Percentiles rank a stretch among this genome's conserved stretches.
phyloP scores from a whole-genome alignment of 805 yeast species.

The Myxozyma geophila region DNA sequence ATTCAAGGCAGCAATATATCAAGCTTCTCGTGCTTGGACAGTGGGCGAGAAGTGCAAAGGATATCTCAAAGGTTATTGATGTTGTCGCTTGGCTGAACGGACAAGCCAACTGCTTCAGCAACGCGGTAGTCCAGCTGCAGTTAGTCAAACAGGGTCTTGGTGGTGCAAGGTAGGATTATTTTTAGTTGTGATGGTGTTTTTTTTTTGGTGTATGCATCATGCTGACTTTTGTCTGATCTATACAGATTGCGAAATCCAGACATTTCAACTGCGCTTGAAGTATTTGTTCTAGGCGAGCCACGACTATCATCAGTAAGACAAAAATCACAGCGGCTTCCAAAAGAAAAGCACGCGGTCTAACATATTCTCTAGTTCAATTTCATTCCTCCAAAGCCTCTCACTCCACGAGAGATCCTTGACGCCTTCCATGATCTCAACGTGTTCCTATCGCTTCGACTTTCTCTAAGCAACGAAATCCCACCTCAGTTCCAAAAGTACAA shows the following conservation, averaged over 20 bases:
- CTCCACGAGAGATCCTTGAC: conserved; percentile 60
- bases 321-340: background rate
- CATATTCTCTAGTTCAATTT: conserved; percentile 42
- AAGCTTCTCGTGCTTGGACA: conserved; percentile 83
- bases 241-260: conserved; percentile 79
- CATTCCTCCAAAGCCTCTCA: conserved; percentile 55
- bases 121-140: conserved; percentile 67
- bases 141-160: conserved; percentile 71
- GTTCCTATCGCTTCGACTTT: conserved; percentile 72
- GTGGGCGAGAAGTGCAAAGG: conserved; percentile 80
- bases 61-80: conserved; percentile 78
- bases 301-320: conserved; percentile 30
- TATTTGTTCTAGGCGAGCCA: conserved; percentile 63
- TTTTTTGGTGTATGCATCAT: background rate
- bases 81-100: conserved; percentile 83
- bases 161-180: conserved; percentile 64
- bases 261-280: conserved; percentile 83
- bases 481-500: conserved; percentile 62
- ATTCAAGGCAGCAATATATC: conserved; percentile 79
- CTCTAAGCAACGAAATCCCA: conserved; percentile 65
- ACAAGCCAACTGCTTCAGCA: conserved; percentile 71
- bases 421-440: conserved; percentile 73
- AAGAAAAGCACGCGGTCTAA: background rate
- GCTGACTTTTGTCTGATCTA: background rate
- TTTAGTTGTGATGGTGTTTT: background rate